Percentiles rank a stretch among this genome's conserved stretches.
Evolutionary conservation across 345 rosid species (phyloP).

Genomic region (Camelina sativa): DNA sequence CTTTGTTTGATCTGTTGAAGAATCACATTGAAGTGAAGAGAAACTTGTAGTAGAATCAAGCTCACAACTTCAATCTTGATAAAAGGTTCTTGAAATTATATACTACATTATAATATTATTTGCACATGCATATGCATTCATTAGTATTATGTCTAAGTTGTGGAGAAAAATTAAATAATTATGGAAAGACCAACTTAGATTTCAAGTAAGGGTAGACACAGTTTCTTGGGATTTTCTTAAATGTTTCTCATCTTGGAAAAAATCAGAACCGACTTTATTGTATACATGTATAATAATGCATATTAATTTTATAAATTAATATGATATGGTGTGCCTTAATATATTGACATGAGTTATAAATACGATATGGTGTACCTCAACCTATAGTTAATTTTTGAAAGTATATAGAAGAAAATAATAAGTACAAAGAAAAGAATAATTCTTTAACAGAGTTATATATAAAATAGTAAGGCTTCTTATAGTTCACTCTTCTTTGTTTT

Average conservation of each 20-base stretch:
- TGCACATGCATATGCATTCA: constrained; percentile 37
- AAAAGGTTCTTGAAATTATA: constrained; percentile 20
- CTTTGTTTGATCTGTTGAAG: background rate
- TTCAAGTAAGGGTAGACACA: constrained; percentile 44
- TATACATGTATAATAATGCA: constrained; percentile 10
- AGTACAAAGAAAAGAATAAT: background rate
- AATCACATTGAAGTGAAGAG: constrained; percentile 47
- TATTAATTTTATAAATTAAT: background rate
- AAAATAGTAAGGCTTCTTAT: no score
- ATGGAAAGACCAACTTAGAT: constrained; percentile 37
- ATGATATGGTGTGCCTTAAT: constrained; percentile 35
- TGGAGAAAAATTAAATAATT: constrained; percentile 18
- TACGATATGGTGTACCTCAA: constrained; percentile 37
- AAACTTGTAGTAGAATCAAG: constrained; percentile 27
- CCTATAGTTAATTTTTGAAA: background rate
- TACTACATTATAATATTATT: constrained; percentile 17
- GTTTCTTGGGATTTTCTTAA: constrained; percentile 43
- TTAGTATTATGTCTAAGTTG: constrained; percentile 27
- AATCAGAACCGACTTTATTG: constrained; percentile 37
- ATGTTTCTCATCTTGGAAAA: constrained; percentile 30
- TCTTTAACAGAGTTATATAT: no score
- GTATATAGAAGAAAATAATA: background rate
- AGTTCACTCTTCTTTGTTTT: no score
- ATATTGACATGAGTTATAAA: constrained; percentile 7
- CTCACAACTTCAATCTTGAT: constrained; percentile 19